Percentiles rank a stretch among this genome's conserved stretches.
These are phyloP conservation scores for Luvunga scandens DNA, from an alignment of 345 rosid genomes.

Conservation along the genomic window DNA sequence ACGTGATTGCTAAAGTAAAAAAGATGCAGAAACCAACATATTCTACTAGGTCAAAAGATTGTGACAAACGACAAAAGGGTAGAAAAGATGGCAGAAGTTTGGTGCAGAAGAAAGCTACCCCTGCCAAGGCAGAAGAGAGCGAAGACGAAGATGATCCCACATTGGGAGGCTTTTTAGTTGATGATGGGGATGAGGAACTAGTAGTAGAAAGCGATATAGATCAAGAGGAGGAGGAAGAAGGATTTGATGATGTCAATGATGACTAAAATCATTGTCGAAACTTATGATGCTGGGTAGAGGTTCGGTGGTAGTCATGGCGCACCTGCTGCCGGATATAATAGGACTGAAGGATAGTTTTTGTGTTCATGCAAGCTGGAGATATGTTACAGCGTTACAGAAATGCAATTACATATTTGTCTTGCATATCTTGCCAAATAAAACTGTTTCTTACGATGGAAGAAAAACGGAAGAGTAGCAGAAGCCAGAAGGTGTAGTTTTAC, in stretches of 20 bases:
- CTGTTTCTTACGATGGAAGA: not conserved
- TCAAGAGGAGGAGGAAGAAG: conserved; percentile 33
- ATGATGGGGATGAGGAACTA: conserved; percentile 39
- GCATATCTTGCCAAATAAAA: not conserved
- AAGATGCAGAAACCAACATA: conserved; percentile 32
- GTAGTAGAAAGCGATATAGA: conserved; percentile 24
- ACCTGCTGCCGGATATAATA: not conserved
- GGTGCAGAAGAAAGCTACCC: conserved; percentile 12
- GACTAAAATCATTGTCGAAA: not conserved
- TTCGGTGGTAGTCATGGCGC: not conserved
- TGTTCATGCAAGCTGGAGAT: not conserved
- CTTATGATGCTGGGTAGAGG: not conserved
- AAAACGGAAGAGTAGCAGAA: not conserved
- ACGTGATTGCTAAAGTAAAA: conserved; percentile 24
- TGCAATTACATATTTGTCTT: not conserved
- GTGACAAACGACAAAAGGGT: conserved; percentile 17
- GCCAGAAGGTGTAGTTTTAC: not conserved
- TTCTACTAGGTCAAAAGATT: conserved; percentile 56
- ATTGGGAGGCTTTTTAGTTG: conserved; percentile 71
- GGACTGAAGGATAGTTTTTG: not conserved
- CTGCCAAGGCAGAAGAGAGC: conserved; percentile 23
- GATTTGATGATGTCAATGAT: conserved; percentile 17
- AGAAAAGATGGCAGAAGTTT: conserved; percentile 8
- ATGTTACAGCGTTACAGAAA: not conserved
- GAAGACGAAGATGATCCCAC: conserved; percentile 60